Conservation (phyloP, 441 rosid species). For the Adansonia gregorii region DNA sequence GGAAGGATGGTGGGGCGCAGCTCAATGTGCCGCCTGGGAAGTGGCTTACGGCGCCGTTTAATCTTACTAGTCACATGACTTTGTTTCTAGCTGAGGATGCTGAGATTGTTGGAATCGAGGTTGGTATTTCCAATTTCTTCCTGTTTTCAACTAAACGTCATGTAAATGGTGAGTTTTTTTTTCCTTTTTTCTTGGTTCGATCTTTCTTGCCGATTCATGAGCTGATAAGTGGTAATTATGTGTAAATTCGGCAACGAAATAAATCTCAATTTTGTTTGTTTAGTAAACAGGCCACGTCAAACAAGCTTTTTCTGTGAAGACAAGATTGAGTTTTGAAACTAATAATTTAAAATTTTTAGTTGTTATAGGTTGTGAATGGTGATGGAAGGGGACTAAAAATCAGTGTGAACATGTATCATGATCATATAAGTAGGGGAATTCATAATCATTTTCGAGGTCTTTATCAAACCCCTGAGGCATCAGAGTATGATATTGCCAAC, state of each 20-base stretch:
- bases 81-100: conserved; percentile 84
- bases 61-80: conserved; percentile 92
- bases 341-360: neutral
- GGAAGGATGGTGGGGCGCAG: conserved; percentile 76
- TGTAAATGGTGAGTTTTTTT: neutral
- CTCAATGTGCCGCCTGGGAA: conserved; percentile 85
- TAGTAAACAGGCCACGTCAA: conserved; percentile 2
- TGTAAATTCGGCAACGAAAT: neutral
- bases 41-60: conserved; percentile 98
- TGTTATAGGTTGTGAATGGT: neutral
- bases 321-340: neutral
- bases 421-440: neutral
- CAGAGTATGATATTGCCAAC: neutral
- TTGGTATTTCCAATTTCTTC: conserved; percentile 24
- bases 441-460: neutral
- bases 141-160: neutral
- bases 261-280: neutral
- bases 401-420: neutral
- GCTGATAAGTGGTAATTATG: neutral
- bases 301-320: neutral
- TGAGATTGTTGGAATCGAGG: conserved; percentile 85
- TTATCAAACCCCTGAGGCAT: neutral
- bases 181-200: neutral
- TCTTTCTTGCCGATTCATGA: neutral
- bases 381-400: neutral